Evolutionary conservation across 768 basidiomycete species (phyloP).

Genomic region (Pleurotus giganteus): DNA sequence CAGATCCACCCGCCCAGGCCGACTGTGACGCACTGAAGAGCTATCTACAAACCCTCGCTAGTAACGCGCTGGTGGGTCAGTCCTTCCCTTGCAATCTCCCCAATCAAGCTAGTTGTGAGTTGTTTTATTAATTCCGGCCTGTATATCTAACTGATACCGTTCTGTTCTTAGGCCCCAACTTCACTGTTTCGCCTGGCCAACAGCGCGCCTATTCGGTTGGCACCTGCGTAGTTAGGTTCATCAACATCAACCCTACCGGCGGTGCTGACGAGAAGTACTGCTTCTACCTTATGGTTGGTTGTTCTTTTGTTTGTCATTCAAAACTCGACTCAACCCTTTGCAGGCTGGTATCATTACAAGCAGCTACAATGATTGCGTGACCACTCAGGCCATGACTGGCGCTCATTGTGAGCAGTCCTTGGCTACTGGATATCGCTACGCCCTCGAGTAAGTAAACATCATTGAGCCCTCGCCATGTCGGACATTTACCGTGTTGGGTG

Average conservation of each 20-base stretch:
- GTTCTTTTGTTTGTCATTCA: not conserved
- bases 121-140: not conserved
- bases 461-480: no score
- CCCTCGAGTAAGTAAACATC: constrained; percentile 3
- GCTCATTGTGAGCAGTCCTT: constrained; percentile 1
- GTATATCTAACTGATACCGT: not conserved
- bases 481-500: no score
- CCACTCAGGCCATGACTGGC: not conserved
- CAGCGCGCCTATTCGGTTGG: constrained; percentile 10
- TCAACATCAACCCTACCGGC: constrained; percentile 11
- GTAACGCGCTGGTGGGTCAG: not conserved
- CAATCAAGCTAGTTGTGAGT: constrained; percentile 8
- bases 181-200: constrained; percentile 10
- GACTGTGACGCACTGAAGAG: constrained; percentile 10
- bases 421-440: not conserved
- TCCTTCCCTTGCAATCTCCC: constrained; percentile 11
- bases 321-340: not conserved
- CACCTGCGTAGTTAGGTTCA: constrained; percentile 12
- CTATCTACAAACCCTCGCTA: constrained; percentile 10
- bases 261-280: constrained; percentile 9
- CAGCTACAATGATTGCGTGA: constrained; percentile 1
- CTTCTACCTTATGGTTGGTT: constrained; percentile 11
- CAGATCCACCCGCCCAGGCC: constrained; percentile 3
- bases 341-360: constrained; percentile 7
- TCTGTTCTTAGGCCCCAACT: constrained; percentile 12